Evolutionary conservation across 106 monocot species (phyloP), one percentile per base, ranked within the genome.

Genomic region (Apostasia ramifera): DNA sequence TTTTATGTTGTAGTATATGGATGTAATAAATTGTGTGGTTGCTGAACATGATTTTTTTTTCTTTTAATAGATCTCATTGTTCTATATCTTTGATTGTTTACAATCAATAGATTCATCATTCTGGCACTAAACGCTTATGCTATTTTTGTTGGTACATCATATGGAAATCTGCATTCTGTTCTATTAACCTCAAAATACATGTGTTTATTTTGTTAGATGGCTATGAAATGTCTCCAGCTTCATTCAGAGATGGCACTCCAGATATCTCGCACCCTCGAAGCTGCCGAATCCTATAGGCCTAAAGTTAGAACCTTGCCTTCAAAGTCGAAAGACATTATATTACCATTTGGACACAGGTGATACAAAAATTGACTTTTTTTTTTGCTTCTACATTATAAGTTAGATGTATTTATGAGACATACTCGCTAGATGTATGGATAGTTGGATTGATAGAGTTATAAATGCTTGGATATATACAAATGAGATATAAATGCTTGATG

Each of bases 241-340:
- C 89, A 89, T 67, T 68, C 89, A 12, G 89, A 85, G 74, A 82
- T 85, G 82, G 89, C 89, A 43, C 77, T 89, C 47, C 82, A 89
- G 49, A 75, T 85, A 5, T 89, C 89, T 12, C 76, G 89, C 4
- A 55, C 77, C 40, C 85, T 89, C 1, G 89, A 89, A 66, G 71
- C 85, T 47, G 85, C 78, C 2, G 59, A 72, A 40, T 73, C 57
- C 64, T 50, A 14, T 37, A 82, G 73, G 59, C 44, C 77, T 14
- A 77, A 72, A 61, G 56, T 44, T 15, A 45, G 59, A 3, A 44
- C 67, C 37, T 60, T 80, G 48, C 65, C 74, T 70, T 62, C 82
- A 13, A 78, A 76, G 69, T 53, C 63, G 5, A 78, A 80, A 45
- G 73, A 85, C 55, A 89, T 89, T 71, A 83, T 89, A 52, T 71